Evolutionary conservation across 2,329 filamentous ascomycete species (phyloP).

Genomic region (Beauveria medogensis): DNA sequence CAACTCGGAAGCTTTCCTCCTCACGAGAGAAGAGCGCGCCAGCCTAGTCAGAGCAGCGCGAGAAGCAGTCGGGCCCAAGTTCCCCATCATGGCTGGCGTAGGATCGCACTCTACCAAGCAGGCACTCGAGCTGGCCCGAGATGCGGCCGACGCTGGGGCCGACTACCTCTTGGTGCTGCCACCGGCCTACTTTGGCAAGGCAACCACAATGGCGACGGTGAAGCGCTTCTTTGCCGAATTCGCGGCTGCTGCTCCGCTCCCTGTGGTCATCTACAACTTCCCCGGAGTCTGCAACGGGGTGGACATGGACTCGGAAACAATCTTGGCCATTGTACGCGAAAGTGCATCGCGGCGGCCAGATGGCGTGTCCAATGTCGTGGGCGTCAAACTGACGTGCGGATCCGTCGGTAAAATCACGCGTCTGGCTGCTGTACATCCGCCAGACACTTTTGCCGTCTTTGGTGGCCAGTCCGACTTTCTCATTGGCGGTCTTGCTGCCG

Average conservation of each 20-base stretch:
- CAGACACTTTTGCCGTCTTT: neutral
- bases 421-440: conserved; percentile 30
- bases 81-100: no score
- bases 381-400: conserved; percentile 58
- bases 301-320: conserved; percentile 53
- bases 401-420: conserved; percentile 53
- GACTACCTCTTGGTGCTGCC: no score
- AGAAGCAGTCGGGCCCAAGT: no score
- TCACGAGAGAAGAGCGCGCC: no score
- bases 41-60: no score
- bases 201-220: no score
- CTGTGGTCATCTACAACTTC: conserved; percentile 61
- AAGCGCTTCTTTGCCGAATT: conserved; percentile 48
- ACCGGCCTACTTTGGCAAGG: no score
- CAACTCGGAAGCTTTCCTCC: no score
- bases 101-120: no score
- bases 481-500: neutral
- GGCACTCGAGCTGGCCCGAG: no score
- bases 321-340: conserved; percentile 41
- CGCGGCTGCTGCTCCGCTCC: conserved; percentile 42
- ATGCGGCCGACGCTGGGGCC: no score
- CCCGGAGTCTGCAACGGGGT: conserved; percentile 60
- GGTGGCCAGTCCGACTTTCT: neutral
- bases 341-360: conserved; percentile 19
- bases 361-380: conserved; percentile 42